These are phyloP conservation scores for Sarocladium strictum DNA, from an alignment of 2,329 filamentous ascomycete genomes.

Conservation along the genomic window DNA sequence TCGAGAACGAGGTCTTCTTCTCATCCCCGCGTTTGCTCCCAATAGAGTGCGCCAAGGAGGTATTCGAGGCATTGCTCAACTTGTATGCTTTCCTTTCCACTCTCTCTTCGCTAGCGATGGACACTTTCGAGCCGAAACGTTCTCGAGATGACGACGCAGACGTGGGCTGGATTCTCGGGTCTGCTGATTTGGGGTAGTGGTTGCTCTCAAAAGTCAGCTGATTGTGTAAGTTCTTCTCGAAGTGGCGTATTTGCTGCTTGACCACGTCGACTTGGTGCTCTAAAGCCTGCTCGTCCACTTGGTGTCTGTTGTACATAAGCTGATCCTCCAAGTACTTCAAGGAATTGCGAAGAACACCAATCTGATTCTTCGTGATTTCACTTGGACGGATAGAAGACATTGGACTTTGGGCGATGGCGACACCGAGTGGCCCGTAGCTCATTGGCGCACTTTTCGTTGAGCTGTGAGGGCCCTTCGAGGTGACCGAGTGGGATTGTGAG, in stretches of 20 bases:
- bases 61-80: neutral
- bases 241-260: conserved; percentile 40
- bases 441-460: neutral
- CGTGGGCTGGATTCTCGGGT: conserved; percentile 16
- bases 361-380: conserved; percentile 55
- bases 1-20: conserved; percentile 11
- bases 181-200: conserved; percentile 32
- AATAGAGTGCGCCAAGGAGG: neutral
- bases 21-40: neutral
- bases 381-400: conserved; percentile 55
- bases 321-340: conserved; percentile 53
- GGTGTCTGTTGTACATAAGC: conserved; percentile 54
- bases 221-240: conserved; percentile 38
- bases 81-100: neutral
- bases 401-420: conserved; percentile 22
- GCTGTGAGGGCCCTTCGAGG: neutral
- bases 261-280: conserved; percentile 35
- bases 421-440: neutral
- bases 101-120: conserved; percentile 12
- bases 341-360: conserved; percentile 44
- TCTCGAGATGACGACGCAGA: conserved; percentile 15
- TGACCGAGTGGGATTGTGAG: neutral
- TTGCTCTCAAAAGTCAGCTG: conserved; percentile 41
- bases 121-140: conserved; percentile 12
- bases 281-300: conserved; percentile 52